Evolutionary conservation across 495 filamentous ascomycete genomes (phyloP), one percentile per base, ranked within the genome.

Genomic region (Hyaloscypha variabilis): DNA sequence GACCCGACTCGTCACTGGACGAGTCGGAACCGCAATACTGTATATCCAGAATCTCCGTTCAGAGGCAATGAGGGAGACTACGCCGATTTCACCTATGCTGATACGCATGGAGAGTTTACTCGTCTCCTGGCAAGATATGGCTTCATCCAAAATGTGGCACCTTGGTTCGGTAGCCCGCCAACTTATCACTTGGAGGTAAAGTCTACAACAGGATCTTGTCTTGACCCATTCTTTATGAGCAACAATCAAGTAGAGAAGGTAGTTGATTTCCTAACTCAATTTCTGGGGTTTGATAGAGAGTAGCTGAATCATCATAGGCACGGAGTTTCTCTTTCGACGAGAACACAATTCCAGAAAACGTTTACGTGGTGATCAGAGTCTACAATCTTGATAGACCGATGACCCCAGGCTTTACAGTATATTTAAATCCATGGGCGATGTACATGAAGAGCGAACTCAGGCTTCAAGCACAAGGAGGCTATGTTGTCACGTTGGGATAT

Each of bases 131-230:
- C 30, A 34, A 34, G 30, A 34, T 34, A 10, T 34, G 30, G 30
- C 10, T 34, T 5, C 30, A 34, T 34, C 30, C 30, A 34, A 10
- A 10, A 34, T 34, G 10, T 10, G 4, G 30, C 30, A 34, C 4
- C 30, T 5, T 51, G 49, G 49, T 51, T 24, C 4, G 19, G 17
- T 5, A 51, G 23, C 11, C 58, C 58, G 8, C 79, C 76, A n/a
- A 64, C 67, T 24, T 82, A 77, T 62, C 78, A 69, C 52, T 74
- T 82, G 39, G 80, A 82, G 61, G 79, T 83, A 36, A 83, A 82
- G 68, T 66, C 79, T 8, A 82, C 78, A 0, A 76, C 76, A 6
- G 66, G 59, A n/a, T 36, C 65, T 17, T 77, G 72, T 28, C 67
- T 69, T 6, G 77, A 69, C 10, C 73, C 74, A 13, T 81, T 83